A percentile compares a stretch with the other conserved stretches of the same genome.
phyloP scores from a whole-genome alignment of 768 basidiomycete species.

The Filobasidium floriforme region DNA sequence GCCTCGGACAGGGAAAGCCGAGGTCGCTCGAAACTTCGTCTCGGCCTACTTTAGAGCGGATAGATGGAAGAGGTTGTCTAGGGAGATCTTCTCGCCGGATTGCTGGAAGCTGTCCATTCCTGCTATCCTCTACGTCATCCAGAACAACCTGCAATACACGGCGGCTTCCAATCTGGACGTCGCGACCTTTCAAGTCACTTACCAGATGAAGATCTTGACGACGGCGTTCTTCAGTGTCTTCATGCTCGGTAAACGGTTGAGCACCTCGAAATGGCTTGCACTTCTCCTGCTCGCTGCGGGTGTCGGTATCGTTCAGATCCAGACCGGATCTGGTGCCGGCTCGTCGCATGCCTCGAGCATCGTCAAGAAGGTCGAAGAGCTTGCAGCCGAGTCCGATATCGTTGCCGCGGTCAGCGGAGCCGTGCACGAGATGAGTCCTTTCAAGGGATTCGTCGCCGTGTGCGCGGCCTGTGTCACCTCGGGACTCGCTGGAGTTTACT shows the following conservation, averaged over 20 bases:
- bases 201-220: slow-evolving; percentile 95
- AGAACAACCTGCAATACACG: slow-evolving; percentile 92
- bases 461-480: slow-evolving; percentile 87
- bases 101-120: slow-evolving; percentile 98
- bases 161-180: slow-evolving; percentile 89
- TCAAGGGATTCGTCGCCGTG: slow-evolving; percentile 84
- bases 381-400: not conserved
- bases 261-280: slow-evolving; percentile 70
- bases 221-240: slow-evolving; percentile 83
- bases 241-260: slow-evolving; percentile 67
- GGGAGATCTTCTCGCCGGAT: slow-evolving; percentile 66
- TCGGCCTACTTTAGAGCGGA: slow-evolving; percentile 13
- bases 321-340: slow-evolving; percentile 49
- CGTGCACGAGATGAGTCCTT: slow-evolving; percentile 58
- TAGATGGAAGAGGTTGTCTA: slow-evolving; percentile 17
- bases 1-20: not conserved
- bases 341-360: slow-evolving; percentile 27
- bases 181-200: slow-evolving; percentile 92
- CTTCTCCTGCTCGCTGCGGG: slow-evolving; percentile 78
- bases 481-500: slow-evolving; percentile 93
- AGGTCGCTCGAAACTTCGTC: slow-evolving; percentile 12
- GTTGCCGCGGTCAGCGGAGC: slow-evolving; percentile 5
- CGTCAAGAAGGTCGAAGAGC: not conserved
- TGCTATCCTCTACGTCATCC: slow-evolving; percentile 88
- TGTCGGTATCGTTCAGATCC: slow-evolving; percentile 86